Evolutionary conservation across 441 rosid genomes (phyloP), one percentile per base, ranked within the genome.

Genomic region (Mallotus repandus): DNA sequence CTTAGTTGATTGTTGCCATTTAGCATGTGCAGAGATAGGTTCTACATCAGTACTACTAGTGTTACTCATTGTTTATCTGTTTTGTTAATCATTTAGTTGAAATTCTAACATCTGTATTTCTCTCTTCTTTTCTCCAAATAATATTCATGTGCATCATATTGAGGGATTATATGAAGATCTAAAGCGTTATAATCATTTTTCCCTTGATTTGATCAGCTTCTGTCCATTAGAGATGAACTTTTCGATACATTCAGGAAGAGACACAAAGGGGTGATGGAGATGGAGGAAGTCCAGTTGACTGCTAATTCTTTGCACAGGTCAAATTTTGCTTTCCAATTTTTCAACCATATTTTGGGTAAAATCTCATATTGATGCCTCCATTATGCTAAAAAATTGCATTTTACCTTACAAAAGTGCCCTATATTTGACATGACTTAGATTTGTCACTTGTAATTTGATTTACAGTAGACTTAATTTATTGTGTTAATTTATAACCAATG

Each of bases 241-340:
- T 93, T 93, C 81, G 97, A 93, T 73, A 95, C 98, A 74, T 93
- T 95, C 83, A 91, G 90, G 84, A 95, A 90, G 85, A 87, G 97
- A 82, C 89, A 95, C 68, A 89, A 90, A 86, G 96, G 97, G 62
- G 88, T 89, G 63, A 93, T 93, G 97, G 97, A 93, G 71, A 71
- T 74, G 57, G 95, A 90, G 82, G 99, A 95, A 89, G 95, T 95
- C 65, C 91, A 85, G 77, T 81, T 93, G 85, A 93, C 99, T 64
- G 80, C 92, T 55, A 85, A 86, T 78, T 93, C 99, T 59, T 87
- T 95, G 66, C 98, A 86, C 80, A 89, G 97, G 98, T 93, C 68
- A 58, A 74, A 38, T 68, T 68, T 57, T 74, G 55, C 74, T 59
- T 53, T 61, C 15, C 69, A 57, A 35, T 38, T 75, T 62, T 49